These are phyloP conservation scores for Beauveria australis DNA, from an alignment of 2,329 filamentous ascomycete species.

Conservation along the genomic window DNA sequence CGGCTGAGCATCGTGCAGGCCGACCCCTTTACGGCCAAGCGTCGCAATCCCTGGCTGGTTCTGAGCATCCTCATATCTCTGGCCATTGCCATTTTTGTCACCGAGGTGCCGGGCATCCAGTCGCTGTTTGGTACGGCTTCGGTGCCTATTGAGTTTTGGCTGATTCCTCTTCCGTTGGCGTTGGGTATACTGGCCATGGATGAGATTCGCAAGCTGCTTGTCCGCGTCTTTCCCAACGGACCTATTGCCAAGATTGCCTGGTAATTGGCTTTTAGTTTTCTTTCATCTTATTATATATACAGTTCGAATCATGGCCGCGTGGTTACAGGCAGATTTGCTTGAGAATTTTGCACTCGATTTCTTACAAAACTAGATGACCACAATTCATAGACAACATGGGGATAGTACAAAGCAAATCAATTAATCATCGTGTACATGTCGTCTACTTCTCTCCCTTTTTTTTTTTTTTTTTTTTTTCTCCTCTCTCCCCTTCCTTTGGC, in stretches of 20 bases:
- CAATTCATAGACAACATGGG: too few species aligned
- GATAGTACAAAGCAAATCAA: too few species aligned
- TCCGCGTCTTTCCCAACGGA: constrained; percentile 36
- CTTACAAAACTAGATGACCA: too few species aligned
- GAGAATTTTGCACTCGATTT: too few species aligned
- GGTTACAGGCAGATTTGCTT: too few species aligned
- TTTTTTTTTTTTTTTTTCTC: too few species aligned
- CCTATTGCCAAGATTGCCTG: constrained; percentile 40
- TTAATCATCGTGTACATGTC: too few species aligned
- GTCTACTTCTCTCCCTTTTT: too few species aligned
- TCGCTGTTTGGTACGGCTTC: constrained; percentile 38
- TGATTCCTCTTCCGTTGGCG: constrained; percentile 42
- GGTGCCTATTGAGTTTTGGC: constrained; percentile 44
- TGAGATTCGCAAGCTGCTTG: constrained; percentile 42
- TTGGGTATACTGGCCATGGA: constrained; percentile 43
- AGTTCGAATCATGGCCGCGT: too few species aligned
- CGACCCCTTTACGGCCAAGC: constrained; percentile 36
- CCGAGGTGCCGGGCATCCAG: constrained; percentile 42
- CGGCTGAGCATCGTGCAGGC: constrained; percentile 43
- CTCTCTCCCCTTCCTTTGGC: too few species aligned
- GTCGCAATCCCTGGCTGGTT: constrained; percentile 42
- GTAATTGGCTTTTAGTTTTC: constrained; percentile 25
- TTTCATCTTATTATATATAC: background rate
- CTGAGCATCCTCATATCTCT: constrained; percentile 38
- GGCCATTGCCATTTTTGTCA: constrained; percentile 45